These are phyloP conservation scores for Musa schizocarpa DNA, from an alignment of 176 grass and related monocot genomes.

Conservation along the genomic window DNA sequence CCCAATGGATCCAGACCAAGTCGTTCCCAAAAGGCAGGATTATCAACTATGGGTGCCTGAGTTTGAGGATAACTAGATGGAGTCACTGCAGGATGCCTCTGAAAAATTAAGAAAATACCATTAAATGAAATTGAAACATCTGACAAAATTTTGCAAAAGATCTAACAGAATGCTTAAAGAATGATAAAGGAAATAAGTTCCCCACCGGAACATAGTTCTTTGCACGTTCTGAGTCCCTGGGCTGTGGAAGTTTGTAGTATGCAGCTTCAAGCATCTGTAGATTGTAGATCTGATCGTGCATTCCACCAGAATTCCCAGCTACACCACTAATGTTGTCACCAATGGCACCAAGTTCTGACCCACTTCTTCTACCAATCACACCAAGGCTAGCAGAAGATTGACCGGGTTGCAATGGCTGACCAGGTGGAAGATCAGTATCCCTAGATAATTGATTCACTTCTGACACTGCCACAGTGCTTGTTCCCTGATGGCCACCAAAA, in stretches of 20 bases:
- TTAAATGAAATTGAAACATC: background rate
- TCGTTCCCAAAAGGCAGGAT: constrained; percentile 90
- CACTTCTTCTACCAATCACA: constrained; percentile 91
- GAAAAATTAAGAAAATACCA: constrained; percentile 24
- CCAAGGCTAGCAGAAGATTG: constrained; percentile 54
- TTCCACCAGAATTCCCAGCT: constrained; percentile 32
- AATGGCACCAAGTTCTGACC: constrained; percentile 68
- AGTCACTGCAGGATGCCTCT: constrained; percentile 73
- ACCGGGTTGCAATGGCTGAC: constrained; percentile 76
- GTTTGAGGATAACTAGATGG: constrained; percentile 74
- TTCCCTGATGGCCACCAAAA: constrained; percentile 33
- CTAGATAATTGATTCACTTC: constrained; percentile 67
- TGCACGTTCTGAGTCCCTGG: constrained; percentile 77
- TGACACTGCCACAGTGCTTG: constrained; percentile 27
- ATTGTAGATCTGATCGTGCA: constrained; percentile 70
- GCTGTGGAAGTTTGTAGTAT: constrained; percentile 74
- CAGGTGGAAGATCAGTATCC: constrained; percentile 61
- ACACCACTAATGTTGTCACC: constrained; percentile 66
- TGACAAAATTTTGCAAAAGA: background rate
- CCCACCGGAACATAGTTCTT: constrained; percentile 82
- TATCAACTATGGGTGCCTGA: constrained; percentile 72
- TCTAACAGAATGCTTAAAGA: background rate
- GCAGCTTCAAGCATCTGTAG: constrained; percentile 93
- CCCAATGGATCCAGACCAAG: constrained; percentile 64
- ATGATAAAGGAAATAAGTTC: background rate